Evolutionary conservation across 2,329 filamentous ascomycete species (phyloP).

Genomic region (Phialophora expanda): DNA sequence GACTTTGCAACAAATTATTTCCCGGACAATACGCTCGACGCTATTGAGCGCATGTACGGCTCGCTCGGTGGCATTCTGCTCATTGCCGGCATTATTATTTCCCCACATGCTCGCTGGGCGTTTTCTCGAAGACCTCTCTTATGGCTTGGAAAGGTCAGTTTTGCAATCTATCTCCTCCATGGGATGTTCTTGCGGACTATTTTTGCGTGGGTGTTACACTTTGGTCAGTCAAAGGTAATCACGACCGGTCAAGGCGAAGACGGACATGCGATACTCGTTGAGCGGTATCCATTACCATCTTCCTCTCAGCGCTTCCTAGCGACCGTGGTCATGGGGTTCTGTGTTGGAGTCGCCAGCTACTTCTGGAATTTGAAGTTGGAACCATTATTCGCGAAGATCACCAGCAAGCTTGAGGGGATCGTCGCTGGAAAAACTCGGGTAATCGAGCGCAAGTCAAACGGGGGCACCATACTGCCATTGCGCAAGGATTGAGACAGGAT

Average conservation of each 20-base stretch:
- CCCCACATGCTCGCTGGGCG: slow-evolving; percentile 56
- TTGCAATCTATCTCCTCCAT: slow-evolving; percentile 69
- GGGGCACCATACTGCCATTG: slow-evolving; percentile 23
- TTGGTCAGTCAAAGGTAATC: slow-evolving; percentile 44
- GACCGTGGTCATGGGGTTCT: slow-evolving; percentile 62
- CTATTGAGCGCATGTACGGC: slow-evolving; percentile 58
- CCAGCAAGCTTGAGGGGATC: slow-evolving; percentile 38
- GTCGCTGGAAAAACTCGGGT: slow-evolving; percentile 24
- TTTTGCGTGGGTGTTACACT: slow-evolving; percentile 65
- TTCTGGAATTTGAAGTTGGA: slow-evolving; percentile 62
- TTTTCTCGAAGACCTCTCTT: slow-evolving; percentile 62
- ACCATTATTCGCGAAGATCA: slow-evolving; percentile 52
- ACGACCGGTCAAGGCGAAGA: slow-evolving; percentile 34
- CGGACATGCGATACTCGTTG: slow-evolving; percentile 16
- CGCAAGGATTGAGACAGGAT: slow-evolving; percentile 28
- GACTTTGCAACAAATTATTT: slow-evolving; percentile 44
- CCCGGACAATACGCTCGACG: slow-evolving; percentile 51
- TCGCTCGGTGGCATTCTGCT: slow-evolving; percentile 57
- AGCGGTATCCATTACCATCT: slow-evolving; percentile 29
- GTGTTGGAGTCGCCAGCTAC: slow-evolving; percentile 67
- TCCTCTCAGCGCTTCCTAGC: slow-evolving; percentile 51
- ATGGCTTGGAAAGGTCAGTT: slow-evolving; percentile 68
- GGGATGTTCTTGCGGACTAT: slow-evolving; percentile 65
- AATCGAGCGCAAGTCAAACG: slow-evolving; percentile 18
- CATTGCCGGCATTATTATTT: slow-evolving; percentile 60